These are phyloP conservation scores for Exophiala viscosa DNA, from an alignment of 2,329 filamentous ascomycete species.

Conservation along the genomic window DNA sequence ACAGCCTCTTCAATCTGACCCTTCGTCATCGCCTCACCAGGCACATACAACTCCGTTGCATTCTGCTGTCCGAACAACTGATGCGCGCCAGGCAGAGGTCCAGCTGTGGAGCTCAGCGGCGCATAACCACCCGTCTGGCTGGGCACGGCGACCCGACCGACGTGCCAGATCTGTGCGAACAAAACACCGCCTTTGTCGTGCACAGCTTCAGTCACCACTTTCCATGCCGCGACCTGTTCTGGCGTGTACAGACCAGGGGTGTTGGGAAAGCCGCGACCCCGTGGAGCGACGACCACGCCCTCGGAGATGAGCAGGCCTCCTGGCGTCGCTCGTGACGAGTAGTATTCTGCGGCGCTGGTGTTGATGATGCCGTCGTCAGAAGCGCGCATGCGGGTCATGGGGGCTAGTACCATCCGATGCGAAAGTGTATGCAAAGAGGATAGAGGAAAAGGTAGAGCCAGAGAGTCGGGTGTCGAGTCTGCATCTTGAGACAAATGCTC, in stretches of 20 bases:
- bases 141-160: slow-evolving; percentile 46
- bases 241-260: slow-evolving; percentile 18
- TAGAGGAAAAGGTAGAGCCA: not conserved
- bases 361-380: not conserved
- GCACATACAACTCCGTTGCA: not conserved
- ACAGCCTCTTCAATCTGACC: slow-evolving; percentile 44
- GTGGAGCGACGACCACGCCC: slow-evolving; percentile 30
- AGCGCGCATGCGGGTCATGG: not conserved
- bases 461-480: slow-evolving; percentile 25
- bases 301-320: not conserved
- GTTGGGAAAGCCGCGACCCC: not conserved
- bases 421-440: not conserved
- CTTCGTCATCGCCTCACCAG: slow-evolving; percentile 28
- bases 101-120: slow-evolving; percentile 8
- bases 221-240: slow-evolving; percentile 49
- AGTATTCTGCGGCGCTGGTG: not conserved
- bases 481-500: slow-evolving; percentile 23
- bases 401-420: not conserved
- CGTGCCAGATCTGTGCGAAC: slow-evolving; percentile 40
- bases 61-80: not conserved
- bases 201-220: slow-evolving; percentile 49
- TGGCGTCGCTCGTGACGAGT: not conserved
- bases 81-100: slow-evolving; percentile 7
- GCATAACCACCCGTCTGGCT: not conserved
- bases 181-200: slow-evolving; percentile 51